Base-by-base conservation (phyloP, 2,329 filamentous ascomycete genomes). In the Alternaria angustiovoidea region DNA sequence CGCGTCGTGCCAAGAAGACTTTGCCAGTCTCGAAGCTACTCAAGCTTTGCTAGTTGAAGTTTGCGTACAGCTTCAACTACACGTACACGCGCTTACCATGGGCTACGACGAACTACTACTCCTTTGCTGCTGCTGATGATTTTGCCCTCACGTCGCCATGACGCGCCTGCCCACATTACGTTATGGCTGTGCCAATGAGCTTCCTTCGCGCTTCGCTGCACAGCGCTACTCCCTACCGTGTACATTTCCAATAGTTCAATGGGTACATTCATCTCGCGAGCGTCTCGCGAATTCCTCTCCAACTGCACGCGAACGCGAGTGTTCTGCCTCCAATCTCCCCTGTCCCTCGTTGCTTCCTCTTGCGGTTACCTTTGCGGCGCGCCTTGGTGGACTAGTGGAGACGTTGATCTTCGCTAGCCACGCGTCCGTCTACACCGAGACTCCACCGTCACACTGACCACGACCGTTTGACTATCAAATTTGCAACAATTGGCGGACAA, bases 331-430 rank as follows among this genome's bases (percentile, higher is more conserved):
- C 55, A 57, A 54, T 59, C 51, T 62, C 59, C 56, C 56, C 42
- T 46, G 48, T 57, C 54, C 38, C 18, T 48, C 18, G 16, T 43
- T 44, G 32, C 42, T 61, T n/a, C 58, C 58, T 54, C 39, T 44
- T 51, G 24, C 38, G 51, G 46, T 30, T 51, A 48, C 46, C 44
- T 43, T 44, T 53, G 60, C 60, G 57, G 52, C 60, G 52, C 44
- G 51, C 57, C 34, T 53, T 48, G 44, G 39, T 53, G 53, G 30
- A 49, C 46, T 49, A 36, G 61, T 60, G 52, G 57, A 38, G 53
- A 54, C 39, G 52, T 61, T 47, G 52, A 54, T 61, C 60, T 53
- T 51, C 48, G 53, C 52, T 57, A 60, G 61, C 61, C 61, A 63
- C 61, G 61, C 61, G 61, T 63, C 58, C 42, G 58, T 57, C 57